Conservation (phyloP, 306 rosid species). For the Canavalia ensiformis region DNA sequence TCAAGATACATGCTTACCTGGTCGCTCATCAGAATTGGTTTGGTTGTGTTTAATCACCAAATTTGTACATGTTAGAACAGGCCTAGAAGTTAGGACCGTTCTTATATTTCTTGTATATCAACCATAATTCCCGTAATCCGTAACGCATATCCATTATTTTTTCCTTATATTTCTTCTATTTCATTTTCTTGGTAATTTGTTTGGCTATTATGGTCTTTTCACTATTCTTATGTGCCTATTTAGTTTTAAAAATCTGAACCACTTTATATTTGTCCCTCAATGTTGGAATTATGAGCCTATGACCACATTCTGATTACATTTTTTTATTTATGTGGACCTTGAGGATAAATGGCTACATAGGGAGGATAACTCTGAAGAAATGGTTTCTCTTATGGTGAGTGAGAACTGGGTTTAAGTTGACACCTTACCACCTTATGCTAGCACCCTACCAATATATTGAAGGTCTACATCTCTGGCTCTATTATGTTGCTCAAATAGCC, state of each 20-base stretch:
- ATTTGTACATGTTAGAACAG: constrained; percentile 36
- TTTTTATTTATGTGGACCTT: neutral
- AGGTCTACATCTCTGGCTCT: neutral
- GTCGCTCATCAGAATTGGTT: constrained; percentile 18
- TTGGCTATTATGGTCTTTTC: constrained; percentile 6
- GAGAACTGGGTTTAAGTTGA: neutral
- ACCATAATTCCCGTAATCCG: constrained; percentile 9
- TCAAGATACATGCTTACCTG: constrained; percentile 16
- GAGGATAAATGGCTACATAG: constrained; percentile 4
- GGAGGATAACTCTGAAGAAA: neutral
- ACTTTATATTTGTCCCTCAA: neutral
- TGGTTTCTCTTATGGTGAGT: constrained; percentile 23
- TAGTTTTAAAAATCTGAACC: neutral
- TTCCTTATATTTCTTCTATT: neutral
- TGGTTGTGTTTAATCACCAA: constrained; percentile 12
- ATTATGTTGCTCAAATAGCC: neutral
- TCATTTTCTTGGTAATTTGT: neutral
- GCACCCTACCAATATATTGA: neutral
- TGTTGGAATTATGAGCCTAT: neutral
- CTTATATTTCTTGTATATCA: constrained; percentile 38
- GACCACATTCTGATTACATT: neutral
- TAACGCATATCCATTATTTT: constrained; percentile 5
- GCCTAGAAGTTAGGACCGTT: neutral
- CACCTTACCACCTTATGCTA: neutral
- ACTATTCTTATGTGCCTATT: neutral